These are phyloP conservation scores for Fusarium subglutinans DNA, from an alignment of 2,329 filamentous ascomycete species.

Conservation along the genomic window DNA sequence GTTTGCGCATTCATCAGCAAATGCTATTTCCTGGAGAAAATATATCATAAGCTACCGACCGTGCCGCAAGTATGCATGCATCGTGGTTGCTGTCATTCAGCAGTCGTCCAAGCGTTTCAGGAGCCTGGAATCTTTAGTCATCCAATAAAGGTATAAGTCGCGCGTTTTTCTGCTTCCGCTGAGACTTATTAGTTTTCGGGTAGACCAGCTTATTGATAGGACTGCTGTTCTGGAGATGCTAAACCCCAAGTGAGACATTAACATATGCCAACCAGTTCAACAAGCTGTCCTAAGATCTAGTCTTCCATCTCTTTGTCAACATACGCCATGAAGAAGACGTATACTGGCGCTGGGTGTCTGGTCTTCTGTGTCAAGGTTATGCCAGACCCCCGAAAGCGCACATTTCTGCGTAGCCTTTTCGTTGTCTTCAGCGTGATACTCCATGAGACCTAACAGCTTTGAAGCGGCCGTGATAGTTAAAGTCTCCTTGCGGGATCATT, in stretches of 20 bases:
- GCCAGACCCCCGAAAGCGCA: no score
- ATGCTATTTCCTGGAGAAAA: background rate
- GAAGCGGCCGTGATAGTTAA: background rate
- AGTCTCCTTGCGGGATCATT: background rate
- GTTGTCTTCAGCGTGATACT: background rate
- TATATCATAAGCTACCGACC: background rate
- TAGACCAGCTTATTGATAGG: background rate
- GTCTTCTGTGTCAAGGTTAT: background rate
- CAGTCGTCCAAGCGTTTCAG: background rate
- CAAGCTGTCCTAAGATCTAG: background rate
- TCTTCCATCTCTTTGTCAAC: accelerated
- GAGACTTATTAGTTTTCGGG: background rate
- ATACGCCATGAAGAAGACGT: background rate
- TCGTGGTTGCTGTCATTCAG: background rate
- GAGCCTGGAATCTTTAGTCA: background rate
- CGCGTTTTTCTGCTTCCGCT: background rate
- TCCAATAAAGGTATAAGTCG: background rate
- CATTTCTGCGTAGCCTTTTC: background rate
- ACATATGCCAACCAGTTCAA: background rate
- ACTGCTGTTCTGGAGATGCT: background rate
- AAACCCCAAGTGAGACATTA: accelerated
- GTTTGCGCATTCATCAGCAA: background rate
- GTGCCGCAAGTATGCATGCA: background rate
- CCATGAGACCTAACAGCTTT: background rate
- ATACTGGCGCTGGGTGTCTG: background rate